Evolutionary conservation across 768 basidiomycete genomes (phyloP), one percentile per base, ranked within the genome.

Genomic region (Hypholoma sublateritium): DNA sequence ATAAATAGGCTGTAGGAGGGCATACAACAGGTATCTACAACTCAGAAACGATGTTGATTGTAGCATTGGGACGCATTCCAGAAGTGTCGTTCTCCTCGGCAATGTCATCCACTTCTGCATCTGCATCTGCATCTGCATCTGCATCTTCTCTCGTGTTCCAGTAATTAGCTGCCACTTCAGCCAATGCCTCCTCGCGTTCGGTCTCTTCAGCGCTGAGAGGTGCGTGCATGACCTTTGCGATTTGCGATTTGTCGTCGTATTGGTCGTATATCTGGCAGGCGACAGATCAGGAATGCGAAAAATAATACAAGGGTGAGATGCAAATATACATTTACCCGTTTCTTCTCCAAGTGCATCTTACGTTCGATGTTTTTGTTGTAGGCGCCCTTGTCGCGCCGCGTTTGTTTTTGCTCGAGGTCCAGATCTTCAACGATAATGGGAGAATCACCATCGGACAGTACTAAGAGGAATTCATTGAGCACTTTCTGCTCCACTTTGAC

Each of bases 281-380:
- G 6, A 49, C 1, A 11, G 24, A 19, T 36, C 13, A 57, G 49
- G 16, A 57, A 36, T 43, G 28, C 4, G 12, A 24, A 13, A 36
- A 22, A 43, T 57, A n/a, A 32, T 42, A 44, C 12, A n/a, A 35
- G 16, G 21, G n/a, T 54, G 21, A 46, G 48, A 36, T 19, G 41
- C 28, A 32, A 16, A 76, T 83, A 69, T 59, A 92, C 91, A 68
- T 90, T 89, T 16, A 82, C 82, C 7, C 92, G 84, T 70, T 86
- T 91, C 76, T 92, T 93, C 72, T 93, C 93, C 41, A 94, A 76
- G 21, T 83, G 77, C 86, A 93, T 93, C 73, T 93, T 93, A 45
- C 91, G 84, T 72, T 92, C 90, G 53, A 94, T 91, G 66, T 87
- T 87, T 72, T 92, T 94, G 74, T 93, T 93, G 66, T 90, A 93